Conservation (phyloP, 2,329 filamentous ascomycete species). For the Neofusicoccum laricinum region DNA sequence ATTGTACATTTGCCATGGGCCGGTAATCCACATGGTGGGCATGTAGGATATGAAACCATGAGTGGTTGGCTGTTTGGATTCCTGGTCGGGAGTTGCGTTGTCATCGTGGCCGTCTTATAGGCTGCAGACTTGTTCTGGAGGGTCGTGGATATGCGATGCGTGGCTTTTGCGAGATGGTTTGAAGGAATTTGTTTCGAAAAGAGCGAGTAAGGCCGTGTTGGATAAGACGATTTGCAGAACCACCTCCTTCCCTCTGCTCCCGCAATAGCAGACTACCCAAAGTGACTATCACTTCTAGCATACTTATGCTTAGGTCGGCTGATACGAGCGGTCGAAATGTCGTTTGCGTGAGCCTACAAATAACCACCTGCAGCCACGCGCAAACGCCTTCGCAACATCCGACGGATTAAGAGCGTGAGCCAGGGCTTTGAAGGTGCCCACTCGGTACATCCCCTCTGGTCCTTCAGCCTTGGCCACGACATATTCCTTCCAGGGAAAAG, state of each 20-base stretch:
- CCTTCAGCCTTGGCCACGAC: constrained; percentile 43
- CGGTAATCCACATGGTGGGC: background rate
- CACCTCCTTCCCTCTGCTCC: too few relatives aligned
- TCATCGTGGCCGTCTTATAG: background rate
- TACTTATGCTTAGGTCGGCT: background rate
- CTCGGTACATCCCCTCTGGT: constrained; percentile 27
- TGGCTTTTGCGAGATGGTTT: background rate
- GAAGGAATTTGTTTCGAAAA: background rate
- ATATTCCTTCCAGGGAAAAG: constrained; percentile 77
- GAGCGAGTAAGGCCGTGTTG: too few relatives aligned
- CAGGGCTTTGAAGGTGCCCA: constrained; percentile 54
- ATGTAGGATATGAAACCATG: background rate
- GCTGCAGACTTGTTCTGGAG: background rate
- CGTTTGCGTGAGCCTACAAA: constrained; percentile 68
- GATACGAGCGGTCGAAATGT: constrained; percentile 41
- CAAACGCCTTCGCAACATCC: constrained; percentile 79
- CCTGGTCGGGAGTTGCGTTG: background rate
- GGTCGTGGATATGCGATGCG: background rate
- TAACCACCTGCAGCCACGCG: constrained; percentile 75
- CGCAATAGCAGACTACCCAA: too few relatives aligned
- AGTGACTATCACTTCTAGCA: too few relatives aligned
- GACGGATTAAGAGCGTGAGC: constrained; percentile 73
- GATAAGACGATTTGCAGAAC: too few relatives aligned
- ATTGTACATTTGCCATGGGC: background rate
- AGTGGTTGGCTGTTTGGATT: background rate